Percentiles rank a stretch among this genome's conserved stretches.
Evolutionary conservation across 495 filamentous ascomycete species (phyloP).

Genomic region (Thermochaetoides thermophila): DNA sequence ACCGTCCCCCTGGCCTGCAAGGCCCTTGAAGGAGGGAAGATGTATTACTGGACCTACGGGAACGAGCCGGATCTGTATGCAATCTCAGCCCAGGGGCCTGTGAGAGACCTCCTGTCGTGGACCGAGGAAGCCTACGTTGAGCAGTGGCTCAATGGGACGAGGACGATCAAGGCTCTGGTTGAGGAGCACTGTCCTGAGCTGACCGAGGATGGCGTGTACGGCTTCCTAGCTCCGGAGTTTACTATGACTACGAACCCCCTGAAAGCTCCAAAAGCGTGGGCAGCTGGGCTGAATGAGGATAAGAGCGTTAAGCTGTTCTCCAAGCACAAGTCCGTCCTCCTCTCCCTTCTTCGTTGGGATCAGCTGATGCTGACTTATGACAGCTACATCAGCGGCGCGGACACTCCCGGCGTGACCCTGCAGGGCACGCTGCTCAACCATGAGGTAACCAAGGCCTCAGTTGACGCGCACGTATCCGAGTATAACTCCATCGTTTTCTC

Average conservation of each 20-base stretch:
- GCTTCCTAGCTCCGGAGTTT: constrained; percentile 47
- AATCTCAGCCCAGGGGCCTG: constrained; percentile 36
- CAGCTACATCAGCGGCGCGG: constrained; percentile 52
- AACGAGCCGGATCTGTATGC: constrained; percentile 55
- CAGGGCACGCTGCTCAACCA: constrained; percentile 55
- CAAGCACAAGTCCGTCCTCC: constrained; percentile 44
- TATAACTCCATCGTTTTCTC: constrained; percentile 24
- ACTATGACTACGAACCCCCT: constrained; percentile 40
- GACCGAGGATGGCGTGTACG: constrained; percentile 23
- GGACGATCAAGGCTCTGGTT: constrained; percentile 34
- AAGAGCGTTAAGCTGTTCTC: constrained; percentile 40
- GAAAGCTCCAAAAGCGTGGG: constrained; percentile 35
- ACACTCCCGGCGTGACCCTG: constrained; percentile 46
- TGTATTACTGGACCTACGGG: constrained; percentile 47
- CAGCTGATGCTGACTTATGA: constrained; percentile 6
- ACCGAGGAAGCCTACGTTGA: constrained; percentile 41
- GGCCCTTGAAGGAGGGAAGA: constrained; percentile 32
- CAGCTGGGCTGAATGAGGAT: constrained; percentile 35
- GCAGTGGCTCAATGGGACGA: constrained; percentile 46
- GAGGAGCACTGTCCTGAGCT: constrained; percentile 37
- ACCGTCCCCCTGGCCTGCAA: constrained; percentile 47
- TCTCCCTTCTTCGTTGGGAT: neutral
- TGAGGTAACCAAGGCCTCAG: constrained; percentile 34
- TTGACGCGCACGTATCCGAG: constrained; percentile 32
- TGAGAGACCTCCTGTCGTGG: constrained; percentile 40